phyloP scores from a whole-genome alignment of 2,329 filamentous ascomycete genomes.

The Cephalotrichum gorgonifer region DNA sequence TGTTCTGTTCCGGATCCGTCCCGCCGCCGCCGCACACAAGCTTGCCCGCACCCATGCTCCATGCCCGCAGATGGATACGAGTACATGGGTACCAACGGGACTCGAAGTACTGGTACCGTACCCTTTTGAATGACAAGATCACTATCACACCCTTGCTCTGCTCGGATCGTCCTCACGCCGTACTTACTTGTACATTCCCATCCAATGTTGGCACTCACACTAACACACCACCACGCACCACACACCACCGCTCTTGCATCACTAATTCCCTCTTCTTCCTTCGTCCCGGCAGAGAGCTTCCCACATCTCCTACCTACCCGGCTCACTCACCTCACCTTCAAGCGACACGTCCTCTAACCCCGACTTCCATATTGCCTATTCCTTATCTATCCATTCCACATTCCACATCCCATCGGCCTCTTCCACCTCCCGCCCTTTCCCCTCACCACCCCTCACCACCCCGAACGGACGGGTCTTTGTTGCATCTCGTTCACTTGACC shows the following conservation, averaged over 20 bases:
- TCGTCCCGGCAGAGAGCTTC: too few species aligned
- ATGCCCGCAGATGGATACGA: neutral
- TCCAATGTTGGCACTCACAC: neutral
- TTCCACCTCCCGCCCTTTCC: neutral
- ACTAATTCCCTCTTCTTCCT: neutral
- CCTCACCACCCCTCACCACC: neutral
- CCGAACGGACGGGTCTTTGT: neutral
- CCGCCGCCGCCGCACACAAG: neutral
- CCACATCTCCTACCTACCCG: neutral
- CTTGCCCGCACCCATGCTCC: neutral
- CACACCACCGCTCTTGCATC: neutral
- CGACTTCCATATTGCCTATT: neutral
- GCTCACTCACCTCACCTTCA: too few species aligned
- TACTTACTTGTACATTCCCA: neutral
- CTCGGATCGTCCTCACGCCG: neutral
- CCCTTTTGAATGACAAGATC: neutral
- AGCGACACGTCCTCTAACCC: neutral
- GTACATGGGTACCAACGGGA: too few species aligned
- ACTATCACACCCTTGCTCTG: neutral
- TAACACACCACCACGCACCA: slow-evolving; percentile 3
- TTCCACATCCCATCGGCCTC: neutral
- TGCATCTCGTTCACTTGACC: neutral
- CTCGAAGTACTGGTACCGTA: neutral
- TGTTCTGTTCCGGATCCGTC: too few species aligned
- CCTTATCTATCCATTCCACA: neutral